These are phyloP conservation scores for Moringa oleifera DNA, from an alignment of 345 rosid genomes.

Conservation along the genomic window DNA sequence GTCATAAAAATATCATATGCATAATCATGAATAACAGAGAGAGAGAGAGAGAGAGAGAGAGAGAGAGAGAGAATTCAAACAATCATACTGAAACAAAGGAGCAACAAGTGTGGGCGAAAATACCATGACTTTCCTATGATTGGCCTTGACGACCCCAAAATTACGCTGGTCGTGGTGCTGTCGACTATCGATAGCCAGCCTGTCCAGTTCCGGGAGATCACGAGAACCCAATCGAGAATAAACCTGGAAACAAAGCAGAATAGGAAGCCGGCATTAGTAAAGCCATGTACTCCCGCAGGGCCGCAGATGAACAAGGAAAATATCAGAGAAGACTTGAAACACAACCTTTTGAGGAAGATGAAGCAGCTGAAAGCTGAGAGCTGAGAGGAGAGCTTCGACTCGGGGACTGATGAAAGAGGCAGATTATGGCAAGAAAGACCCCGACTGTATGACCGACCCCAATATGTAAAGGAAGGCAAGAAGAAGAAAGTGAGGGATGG, in stretches of 20 bases:
- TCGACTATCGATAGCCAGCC: conserved; percentile 20
- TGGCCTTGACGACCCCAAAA: conserved; percentile 31
- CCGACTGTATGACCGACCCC: neutral
- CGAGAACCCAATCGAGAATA: neutral
- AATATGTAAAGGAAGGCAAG: too few species aligned
- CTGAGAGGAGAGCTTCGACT: neutral
- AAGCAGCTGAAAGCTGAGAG: neutral
- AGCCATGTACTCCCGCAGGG: too few species aligned
- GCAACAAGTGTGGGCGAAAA: neutral
- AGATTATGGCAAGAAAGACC: too few species aligned
- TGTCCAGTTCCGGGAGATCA: conserved; percentile 19
- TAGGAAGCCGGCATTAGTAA: too few species aligned
- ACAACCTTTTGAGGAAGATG: neutral
- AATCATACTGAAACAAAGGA: neutral
- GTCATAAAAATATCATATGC: neutral
- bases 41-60: neutral
- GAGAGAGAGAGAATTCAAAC: neutral
- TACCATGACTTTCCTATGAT: conserved; percentile 42
- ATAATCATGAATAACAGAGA: too few species aligned
- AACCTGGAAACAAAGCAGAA: neutral
- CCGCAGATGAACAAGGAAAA: neutral
- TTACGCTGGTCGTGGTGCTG: conserved; percentile 11
- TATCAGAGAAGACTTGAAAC: neutral
- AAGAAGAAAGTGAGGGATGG: too few species aligned
- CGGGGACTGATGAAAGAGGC: neutral